Evolutionary conservation across 768 basidiomycete species (phyloP).

Genomic region (Suillus sp.): DNA sequence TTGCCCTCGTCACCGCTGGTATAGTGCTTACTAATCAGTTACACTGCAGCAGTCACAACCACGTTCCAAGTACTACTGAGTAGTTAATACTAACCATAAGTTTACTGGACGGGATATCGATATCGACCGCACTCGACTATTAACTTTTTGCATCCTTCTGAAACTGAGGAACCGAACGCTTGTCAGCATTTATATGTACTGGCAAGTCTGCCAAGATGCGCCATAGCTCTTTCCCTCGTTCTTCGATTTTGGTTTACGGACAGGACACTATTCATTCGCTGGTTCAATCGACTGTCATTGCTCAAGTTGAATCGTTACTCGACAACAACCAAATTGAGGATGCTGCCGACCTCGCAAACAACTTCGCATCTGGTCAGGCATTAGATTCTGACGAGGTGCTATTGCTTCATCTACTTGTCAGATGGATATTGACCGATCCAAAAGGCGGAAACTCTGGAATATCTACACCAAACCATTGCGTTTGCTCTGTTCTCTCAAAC

Average conservation of each 20-base stretch:
- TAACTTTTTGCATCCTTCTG: background rate
- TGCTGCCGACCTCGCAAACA: constrained; percentile 62
- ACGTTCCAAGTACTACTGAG: background rate
- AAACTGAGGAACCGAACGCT: background rate
- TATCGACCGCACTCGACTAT: background rate
- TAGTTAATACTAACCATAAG: background rate
- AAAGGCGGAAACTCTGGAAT: constrained; percentile 69
- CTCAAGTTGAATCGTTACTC: constrained; percentile 71
- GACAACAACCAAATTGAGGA: constrained; percentile 66
- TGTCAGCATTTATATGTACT: background rate
- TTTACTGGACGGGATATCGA: background rate
- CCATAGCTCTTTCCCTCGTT: constrained; percentile 56
- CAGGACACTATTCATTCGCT: constrained; percentile 63
- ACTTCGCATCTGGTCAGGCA: constrained; percentile 59
- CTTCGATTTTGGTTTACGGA: constrained; percentile 67
- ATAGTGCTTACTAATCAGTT: constrained; percentile 2
- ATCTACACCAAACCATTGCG: constrained; percentile 81
- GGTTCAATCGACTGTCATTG: constrained; percentile 69
- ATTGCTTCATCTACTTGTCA: constrained; percentile 13
- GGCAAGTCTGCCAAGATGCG: constrained; percentile 21
- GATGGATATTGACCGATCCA: background rate
- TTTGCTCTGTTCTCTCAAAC: constrained; percentile 79
- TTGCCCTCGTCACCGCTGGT: background rate
- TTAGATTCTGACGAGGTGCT: constrained; percentile 10
- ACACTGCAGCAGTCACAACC: background rate